These are phyloP conservation scores for Tolypocladium endophyticum DNA, from an alignment of 2,329 filamentous ascomycete genomes.

Conservation along the genomic window DNA sequence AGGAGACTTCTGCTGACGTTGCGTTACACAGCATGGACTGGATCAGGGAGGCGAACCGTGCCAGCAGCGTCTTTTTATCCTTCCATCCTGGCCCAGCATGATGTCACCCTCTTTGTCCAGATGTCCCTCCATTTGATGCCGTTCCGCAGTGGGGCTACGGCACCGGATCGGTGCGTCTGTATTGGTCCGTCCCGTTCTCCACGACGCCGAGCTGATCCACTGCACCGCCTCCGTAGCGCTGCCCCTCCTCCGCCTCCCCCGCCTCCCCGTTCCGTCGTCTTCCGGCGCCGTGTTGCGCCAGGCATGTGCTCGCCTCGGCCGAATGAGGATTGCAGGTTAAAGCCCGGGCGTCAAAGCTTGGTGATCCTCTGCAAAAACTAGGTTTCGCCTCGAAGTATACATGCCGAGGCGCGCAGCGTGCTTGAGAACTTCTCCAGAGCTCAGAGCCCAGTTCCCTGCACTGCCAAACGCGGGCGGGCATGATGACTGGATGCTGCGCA, in stretches of 20 bases:
- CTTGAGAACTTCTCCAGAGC: background rate
- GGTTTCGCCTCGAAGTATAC: background rate
- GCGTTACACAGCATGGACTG: background rate
- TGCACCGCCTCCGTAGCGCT: constrained; percentile 3
- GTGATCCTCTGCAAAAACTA: background rate
- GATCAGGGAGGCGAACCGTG: background rate
- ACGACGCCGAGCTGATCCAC: constrained; percentile 7
- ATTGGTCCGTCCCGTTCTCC: constrained; percentile 4
- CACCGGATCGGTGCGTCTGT: background rate
- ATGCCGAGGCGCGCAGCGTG: background rate
- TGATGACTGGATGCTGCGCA: background rate
- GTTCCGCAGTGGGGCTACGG: background rate
- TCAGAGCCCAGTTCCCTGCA: background rate
- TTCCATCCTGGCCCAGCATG: background rate
- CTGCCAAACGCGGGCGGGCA: background rate
- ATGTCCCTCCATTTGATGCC: background rate
- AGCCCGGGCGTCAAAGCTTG: background rate
- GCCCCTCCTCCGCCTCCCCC: constrained; percentile 1
- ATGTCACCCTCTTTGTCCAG: background rate
- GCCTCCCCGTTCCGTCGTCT: constrained; percentile 2
- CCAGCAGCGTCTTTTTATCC: background rate
- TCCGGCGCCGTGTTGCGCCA: background rate
- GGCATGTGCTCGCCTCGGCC: background rate
- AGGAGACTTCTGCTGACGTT: background rate
- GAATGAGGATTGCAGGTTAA: background rate